Conservation (phyloP, 345 rosid species). For the Bruguiera sexangula region DNA sequence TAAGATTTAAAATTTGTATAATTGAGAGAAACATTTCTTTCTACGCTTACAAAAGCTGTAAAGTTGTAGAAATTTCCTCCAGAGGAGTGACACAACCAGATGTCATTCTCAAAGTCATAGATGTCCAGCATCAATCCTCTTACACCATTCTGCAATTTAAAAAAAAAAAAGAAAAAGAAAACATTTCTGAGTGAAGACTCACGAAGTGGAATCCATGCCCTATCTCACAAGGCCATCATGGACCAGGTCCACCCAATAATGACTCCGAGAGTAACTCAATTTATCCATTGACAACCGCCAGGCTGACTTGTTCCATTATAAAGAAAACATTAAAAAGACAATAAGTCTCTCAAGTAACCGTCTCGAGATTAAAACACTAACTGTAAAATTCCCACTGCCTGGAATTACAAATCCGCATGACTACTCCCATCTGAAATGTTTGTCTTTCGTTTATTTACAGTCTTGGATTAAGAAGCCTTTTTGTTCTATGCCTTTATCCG, state of each 20-base stretch:
- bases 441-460: too few relatives aligned
- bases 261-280: too few relatives aligned
- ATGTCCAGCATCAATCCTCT: slow-evolving; percentile 34
- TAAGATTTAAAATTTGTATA: background rate
- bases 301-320: too few relatives aligned
- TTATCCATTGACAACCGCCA: too few relatives aligned
- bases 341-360: background rate
- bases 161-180: background rate
- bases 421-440: too few relatives aligned
- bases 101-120: slow-evolving; percentile 31
- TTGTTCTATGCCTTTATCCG: too few relatives aligned
- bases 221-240: background rate
- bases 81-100: slow-evolving; percentile 33
- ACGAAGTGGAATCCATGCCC: too few relatives aligned
- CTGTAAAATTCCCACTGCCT: background rate
- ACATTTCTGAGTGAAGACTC: background rate
- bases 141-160: slow-evolving; percentile 23
- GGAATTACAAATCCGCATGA: background rate
- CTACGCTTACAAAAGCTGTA: slow-evolving; percentile 29
- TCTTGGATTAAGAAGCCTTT: too few relatives aligned
- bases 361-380: background rate
- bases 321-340: too few relatives aligned
- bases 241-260: background rate
- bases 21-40: background rate
- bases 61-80: slow-evolving; percentile 31